These are phyloP conservation scores for Zygosaccharomyces sapae DNA, from an alignment of 1,139 yeast species.

Conservation along the genomic window DNA sequence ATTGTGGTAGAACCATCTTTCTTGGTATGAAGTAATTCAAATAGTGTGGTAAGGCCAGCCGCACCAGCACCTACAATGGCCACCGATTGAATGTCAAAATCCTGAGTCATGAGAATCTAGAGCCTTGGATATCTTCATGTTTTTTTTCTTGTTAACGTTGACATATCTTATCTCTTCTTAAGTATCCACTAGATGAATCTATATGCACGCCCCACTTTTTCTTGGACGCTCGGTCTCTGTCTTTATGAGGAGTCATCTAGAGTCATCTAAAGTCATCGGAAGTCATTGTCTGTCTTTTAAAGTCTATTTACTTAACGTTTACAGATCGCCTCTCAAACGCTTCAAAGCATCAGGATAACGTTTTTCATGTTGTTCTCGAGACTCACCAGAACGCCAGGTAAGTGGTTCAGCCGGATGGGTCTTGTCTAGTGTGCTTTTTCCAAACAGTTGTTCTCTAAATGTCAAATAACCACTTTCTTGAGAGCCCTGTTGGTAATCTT, in stretches of 20 bases:
- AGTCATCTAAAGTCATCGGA: neutral
- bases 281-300: neutral
- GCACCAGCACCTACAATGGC: slow-evolving; percentile 43
- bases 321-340: slow-evolving; percentile 1
- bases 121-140: neutral
- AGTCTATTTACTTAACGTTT: neutral
- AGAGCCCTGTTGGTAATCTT: slow-evolving; percentile 35
- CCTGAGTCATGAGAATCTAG: slow-evolving; percentile 7
- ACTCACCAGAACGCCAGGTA: slow-evolving; percentile 42
- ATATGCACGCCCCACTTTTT: neutral
- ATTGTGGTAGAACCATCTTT: slow-evolving; percentile 33
- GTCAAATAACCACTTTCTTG: slow-evolving; percentile 13
- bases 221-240: neutral
- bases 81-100: slow-evolving; percentile 26
- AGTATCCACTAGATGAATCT: neutral
- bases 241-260: neutral
- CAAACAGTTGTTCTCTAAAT: slow-evolving; percentile 32
- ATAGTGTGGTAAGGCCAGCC: slow-evolving; percentile 37
- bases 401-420: slow-evolving; percentile 41
- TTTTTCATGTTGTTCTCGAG: slow-evolving; percentile 40
- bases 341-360: slow-evolving; percentile 9
- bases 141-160: neutral
- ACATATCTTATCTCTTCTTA: neutral
- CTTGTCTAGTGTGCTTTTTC: slow-evolving; percentile 14
- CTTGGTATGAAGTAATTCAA: slow-evolving; percentile 37